phyloP scores from a whole-genome alignment of 2,329 filamentous ascomycete species.

The Zopfia rhizophila region DNA sequence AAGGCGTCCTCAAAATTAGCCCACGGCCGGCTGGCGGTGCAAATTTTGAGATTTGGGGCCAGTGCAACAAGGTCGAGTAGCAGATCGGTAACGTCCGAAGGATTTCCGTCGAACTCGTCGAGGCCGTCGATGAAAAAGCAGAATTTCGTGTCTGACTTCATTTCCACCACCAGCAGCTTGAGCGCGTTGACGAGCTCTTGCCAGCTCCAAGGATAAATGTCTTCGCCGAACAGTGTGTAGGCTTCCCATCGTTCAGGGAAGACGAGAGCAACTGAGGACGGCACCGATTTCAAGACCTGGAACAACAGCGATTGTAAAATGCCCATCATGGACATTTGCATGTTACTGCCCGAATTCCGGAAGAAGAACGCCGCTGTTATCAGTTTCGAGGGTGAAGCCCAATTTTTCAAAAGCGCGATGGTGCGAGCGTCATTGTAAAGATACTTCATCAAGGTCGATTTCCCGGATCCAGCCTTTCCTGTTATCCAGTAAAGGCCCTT shows the following conservation, averaged over 20 bases:
- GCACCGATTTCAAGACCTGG: conserved; percentile 2
- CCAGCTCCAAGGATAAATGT: too few species aligned
- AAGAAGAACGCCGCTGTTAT: not conserved
- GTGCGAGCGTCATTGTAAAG: conserved; percentile 19
- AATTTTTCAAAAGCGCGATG: not conserved
- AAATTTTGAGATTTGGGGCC: conserved; percentile 34
- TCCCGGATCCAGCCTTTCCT: not conserved
- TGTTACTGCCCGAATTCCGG: conserved; percentile 12
- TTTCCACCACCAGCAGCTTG: not conserved
- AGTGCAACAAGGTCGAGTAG: too few species aligned
- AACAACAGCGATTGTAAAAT: conserved; percentile 15
- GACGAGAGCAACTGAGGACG: not conserved
- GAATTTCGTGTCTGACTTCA: not conserved
- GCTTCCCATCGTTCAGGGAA: conserved; percentile 1
- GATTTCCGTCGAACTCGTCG: conserved; percentile 12
- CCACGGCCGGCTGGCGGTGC: conserved; percentile 41
- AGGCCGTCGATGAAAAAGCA: conserved; percentile 19
- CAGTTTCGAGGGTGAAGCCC: too few species aligned
- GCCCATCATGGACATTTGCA: conserved; percentile 16
- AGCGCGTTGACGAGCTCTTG: not conserved
- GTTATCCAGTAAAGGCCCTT: not conserved
- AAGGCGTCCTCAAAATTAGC: conserved; percentile 37
- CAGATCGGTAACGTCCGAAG: conserved; percentile 4
- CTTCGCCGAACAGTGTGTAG: too few species aligned
- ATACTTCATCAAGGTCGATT: conserved; percentile 1